Evolutionary conservation across 2,329 filamentous ascomycete genomes (phyloP).

Genomic region (Diaporthe aspalathi): DNA sequence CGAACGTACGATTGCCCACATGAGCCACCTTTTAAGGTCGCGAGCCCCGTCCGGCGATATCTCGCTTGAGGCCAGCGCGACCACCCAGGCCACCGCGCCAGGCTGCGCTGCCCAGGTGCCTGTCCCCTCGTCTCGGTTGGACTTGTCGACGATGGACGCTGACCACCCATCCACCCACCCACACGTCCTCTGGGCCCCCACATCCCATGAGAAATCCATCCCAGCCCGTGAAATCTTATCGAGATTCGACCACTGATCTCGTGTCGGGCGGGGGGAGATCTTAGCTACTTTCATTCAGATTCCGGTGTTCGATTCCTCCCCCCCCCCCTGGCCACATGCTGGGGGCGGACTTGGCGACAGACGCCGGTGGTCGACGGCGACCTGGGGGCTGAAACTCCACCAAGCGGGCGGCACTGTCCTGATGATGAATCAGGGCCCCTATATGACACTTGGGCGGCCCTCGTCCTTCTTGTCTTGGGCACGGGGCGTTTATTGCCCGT

Average conservation of each 20-base stretch:
- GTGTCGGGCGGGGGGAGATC: conserved; percentile 36
- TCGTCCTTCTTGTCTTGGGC: not conserved
- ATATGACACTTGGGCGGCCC: not conserved
- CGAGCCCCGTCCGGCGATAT: conserved; percentile 20
- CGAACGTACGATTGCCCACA: conserved; percentile 34
- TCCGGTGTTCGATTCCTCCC: conserved; percentile 24
- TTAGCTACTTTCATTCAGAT: conserved; percentile 26
- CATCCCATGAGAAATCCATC: not conserved
- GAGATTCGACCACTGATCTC: conserved; percentile 38
- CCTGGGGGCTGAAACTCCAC: conserved; percentile 10
- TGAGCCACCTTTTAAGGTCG: conserved; percentile 25
- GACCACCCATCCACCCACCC: conserved; percentile 16
- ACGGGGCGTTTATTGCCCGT: not conserved
- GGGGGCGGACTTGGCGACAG: not conserved
- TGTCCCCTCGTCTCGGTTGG: conserved; percentile 25
- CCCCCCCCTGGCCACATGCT: not conserved
- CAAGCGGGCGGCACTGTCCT: not conserved
- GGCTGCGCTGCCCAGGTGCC: conserved; percentile 1
- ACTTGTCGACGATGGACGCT: conserved; percentile 24
- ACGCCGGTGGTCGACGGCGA: not conserved
- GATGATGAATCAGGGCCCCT: not conserved
- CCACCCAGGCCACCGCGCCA: not conserved
- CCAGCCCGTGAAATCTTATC: conserved; percentile 36
- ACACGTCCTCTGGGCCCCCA: conserved; percentile 1
- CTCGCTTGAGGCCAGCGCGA: conserved; percentile 24